Percentiles rank a stretch among this genome's conserved stretches.
Conservation (phyloP, 23 red algal genomes). For the Gracilaria domingensis region DNA sequence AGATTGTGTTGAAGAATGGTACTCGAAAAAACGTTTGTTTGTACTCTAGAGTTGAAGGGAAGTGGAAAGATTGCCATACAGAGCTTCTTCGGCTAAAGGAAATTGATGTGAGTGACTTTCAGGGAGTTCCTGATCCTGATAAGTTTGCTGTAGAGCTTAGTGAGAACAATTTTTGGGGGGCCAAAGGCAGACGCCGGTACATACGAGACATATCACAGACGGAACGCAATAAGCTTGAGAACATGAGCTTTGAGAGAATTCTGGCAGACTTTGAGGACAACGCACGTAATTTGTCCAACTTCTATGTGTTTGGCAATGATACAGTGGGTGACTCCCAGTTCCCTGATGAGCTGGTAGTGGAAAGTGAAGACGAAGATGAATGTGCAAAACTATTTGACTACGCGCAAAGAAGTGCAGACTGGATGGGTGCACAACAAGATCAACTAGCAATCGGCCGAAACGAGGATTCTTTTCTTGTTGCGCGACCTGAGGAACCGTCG, state of each 20-base stretch:
- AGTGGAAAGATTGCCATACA: not conserved
- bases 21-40: not conserved
- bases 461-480: not conserved
- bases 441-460: not conserved
- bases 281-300: not conserved
- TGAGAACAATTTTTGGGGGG: not conserved
- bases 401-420: not conserved
- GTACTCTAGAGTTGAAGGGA: not conserved
- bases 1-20: not conserved
- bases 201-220: not conserved
- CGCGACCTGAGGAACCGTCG: not conserved
- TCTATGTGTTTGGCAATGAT: not conserved
- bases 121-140: not conserved
- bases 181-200: not conserved
- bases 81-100: not conserved
- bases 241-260: not conserved
- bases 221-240: not conserved
- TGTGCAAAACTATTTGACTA: not conserved
- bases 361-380: not conserved
- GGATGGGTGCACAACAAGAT: constrained; percentile 1
- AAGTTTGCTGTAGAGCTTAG: not conserved
- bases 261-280: not conserved
- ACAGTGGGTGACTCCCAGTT: not conserved
- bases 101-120: not conserved
- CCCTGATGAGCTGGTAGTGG: not conserved